These are phyloP conservation scores for Hymenoscyphus albidus DNA, from an alignment of 2,329 filamentous ascomycete genomes.

Conservation along the genomic window DNA sequence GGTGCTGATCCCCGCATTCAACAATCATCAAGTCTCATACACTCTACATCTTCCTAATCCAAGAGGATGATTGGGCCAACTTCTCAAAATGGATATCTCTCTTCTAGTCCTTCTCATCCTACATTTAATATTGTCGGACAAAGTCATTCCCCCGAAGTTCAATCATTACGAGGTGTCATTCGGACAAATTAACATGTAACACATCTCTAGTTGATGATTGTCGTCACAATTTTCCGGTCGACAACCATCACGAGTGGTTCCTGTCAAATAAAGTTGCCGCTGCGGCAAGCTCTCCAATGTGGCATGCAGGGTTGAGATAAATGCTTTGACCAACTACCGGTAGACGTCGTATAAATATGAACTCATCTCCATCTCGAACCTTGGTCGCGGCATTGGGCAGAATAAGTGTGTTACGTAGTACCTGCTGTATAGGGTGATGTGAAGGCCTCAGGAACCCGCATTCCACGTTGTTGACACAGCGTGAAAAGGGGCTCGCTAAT, in stretches of 20 bases:
- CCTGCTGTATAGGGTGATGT: not conserved
- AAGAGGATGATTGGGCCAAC: conserved; percentile 6
- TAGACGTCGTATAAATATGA: not conserved
- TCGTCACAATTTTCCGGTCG: not conserved
- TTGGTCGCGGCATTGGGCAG: not conserved
- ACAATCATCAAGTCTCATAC: conserved; percentile 3
- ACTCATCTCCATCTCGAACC: not conserved
- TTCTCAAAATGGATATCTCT: conserved; percentile 13
- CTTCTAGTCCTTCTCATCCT: not conserved
- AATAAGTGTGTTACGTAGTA: not conserved
- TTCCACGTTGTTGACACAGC: not conserved
- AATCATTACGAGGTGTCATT: conserved; percentile 19
- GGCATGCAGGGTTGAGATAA: not conserved
- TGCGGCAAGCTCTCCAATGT: not conserved
- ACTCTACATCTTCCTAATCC: not conserved
- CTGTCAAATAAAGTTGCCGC: conserved; percentile 1
- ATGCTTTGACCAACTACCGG: not conserved
- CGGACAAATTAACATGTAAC: conserved; percentile 10
- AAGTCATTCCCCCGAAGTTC: conserved; percentile 4
- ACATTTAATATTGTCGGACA: conserved; percentile 12
- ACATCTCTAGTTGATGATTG: not conserved
- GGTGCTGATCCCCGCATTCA: conserved; percentile 7
- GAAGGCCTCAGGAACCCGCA: not conserved
- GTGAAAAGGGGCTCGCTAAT: conserved; percentile 5
- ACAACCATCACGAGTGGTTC: not conserved